Evolutionary conservation across 2,329 filamentous ascomycete genomes (phyloP), one percentile per base, ranked within the genome.

Genomic region (Penicillium sp.): DNA sequence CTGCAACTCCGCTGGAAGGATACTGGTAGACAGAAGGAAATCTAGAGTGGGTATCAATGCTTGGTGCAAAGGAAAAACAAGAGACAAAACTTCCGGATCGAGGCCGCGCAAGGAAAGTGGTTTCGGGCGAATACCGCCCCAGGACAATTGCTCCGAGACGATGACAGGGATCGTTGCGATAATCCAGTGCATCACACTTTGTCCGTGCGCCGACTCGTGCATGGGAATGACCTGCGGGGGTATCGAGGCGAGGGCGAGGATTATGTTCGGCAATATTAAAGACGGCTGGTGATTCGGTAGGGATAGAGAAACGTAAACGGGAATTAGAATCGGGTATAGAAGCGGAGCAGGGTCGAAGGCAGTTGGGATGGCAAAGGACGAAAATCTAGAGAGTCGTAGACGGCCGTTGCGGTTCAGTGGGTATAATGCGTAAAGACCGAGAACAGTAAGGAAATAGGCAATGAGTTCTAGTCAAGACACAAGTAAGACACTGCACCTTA

Each of bases 311-410:
- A 95, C 90, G 50, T 93, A 83, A 17, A 93, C 78, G 0, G 93
- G 92, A 31, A 97, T 83, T 2, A 89, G 78, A 6, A 90, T 85
- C 19, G 94, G 94, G 73, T 97, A 98, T 61, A 97, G 78, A n/a
- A 97, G 83, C 11, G 93, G 92, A 7, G 94, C 94, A 3, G 93
- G 93, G 72, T 98, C 94, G 76, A 97, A 96, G n/a, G 86, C 84
- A 4, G 87, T 80, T 0, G 93, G 92, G 44, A 97, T 81, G 46
- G 84, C 83, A 69, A 88, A 85, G 53, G 82, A 81, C 66, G 73
- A 78, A 54, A 78, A 69, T 55, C 76, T 69, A 38, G 73, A 75
- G 41, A 73, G 66, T 57, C 67, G 68, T 23, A 68, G 56, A 55
- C 70, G 72, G 63, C 71, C 69, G 58, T 66, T 64, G 46, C 70